Base-by-base conservation (phyloP, 305 asterid species). In the Rubia balearica region DNA sequence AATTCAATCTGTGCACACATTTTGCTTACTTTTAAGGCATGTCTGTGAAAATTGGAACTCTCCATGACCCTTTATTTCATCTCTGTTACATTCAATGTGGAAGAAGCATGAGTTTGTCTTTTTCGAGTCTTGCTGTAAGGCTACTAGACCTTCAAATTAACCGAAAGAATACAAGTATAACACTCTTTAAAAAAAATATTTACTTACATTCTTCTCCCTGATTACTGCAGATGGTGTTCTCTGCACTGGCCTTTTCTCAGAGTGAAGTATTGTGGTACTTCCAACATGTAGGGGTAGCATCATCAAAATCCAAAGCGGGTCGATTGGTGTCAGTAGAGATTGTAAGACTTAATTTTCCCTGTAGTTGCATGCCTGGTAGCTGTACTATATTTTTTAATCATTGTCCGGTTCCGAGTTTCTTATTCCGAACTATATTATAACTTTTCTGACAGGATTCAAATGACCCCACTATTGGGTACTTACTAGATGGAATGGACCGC, bases 181-280 rank as follows among this genome's bases (percentile, higher is more conserved):
- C 16, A 43, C 43, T 24, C 7, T 36, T 13, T 46, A 6, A 48
- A 19, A n/a, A 42, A 43, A 22, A 11, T 1, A 1, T 13, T 0
- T 12, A 22, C 38, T 36, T 21, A 12, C 38, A 67, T 48, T 49
- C 63, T 69, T 8, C 57, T 73, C 62, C 16, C 64, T 76, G 81
- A 60, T 78, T 72, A 78, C 81, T 73, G 60, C 95, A 95, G 99
- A 95, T 95, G 99, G 98, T 95, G 65, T 95, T 90, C 82, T 95
- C 99, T 64, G 97, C 99, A 56, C 82, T 95, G 78, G 98, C 99
- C 76, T 87, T 95, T 74, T 91, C 96, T 42, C 98, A 95, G 77
- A 91, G 98, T 84, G 99, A 95, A 90, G 96, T 90, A 48, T 69
- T 90, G 30, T 95, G 99, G 99, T 95, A 90, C 72, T 95, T 95